Evolutionary conservation across 495 filamentous ascomycete genomes (phyloP).

Genomic region (Talaromyces trachyspermus): DNA sequence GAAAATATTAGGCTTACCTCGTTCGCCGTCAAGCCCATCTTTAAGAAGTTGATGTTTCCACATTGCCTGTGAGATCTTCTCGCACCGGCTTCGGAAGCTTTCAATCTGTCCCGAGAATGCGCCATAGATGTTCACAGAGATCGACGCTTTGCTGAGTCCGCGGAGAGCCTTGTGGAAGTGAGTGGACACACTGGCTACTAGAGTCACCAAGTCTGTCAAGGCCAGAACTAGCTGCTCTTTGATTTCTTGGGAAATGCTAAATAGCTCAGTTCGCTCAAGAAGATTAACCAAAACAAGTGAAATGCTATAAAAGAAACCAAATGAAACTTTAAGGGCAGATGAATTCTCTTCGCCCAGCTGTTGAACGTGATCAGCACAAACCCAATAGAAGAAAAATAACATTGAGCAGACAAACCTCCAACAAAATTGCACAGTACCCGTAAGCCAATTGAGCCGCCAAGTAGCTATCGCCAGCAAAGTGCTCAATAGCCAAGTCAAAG

Average conservation of each 20-base stretch:
- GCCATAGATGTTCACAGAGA: constrained; percentile 28
- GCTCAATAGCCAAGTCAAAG: constrained; percentile 23
- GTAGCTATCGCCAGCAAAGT: constrained; percentile 29
- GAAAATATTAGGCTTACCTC: constrained; percentile 11
- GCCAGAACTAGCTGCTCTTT: constrained; percentile 32
- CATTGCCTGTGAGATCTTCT: constrained; percentile 26
- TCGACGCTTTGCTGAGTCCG: constrained; percentile 16
- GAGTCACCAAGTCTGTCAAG: constrained; percentile 27
- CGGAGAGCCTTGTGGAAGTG: constrained; percentile 23
- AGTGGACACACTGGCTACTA: constrained; percentile 24
- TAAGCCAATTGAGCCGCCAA: constrained; percentile 30
- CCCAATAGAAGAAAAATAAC: too few relatives aligned
- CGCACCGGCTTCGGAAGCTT: constrained; percentile 25
- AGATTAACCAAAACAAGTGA: constrained; percentile 26
- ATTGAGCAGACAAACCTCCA: constrained; percentile 22
- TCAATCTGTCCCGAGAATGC: constrained; percentile 24
- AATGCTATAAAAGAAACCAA: constrained; percentile 30
- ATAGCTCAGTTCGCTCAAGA: constrained; percentile 27
- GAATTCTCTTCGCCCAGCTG: constrained; percentile 31
- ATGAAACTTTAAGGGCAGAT: constrained; percentile 22
- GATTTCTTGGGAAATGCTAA: constrained; percentile 29
- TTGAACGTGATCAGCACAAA: not conserved
- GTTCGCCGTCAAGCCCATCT: constrained; percentile 15
- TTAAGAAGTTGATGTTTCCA: constrained; percentile 29
- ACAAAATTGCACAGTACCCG: constrained; percentile 29